These are phyloP conservation scores for Talaromyces sp. DNA, from an alignment of 2,329 filamentous ascomycete genomes.

Conservation along the genomic window DNA sequence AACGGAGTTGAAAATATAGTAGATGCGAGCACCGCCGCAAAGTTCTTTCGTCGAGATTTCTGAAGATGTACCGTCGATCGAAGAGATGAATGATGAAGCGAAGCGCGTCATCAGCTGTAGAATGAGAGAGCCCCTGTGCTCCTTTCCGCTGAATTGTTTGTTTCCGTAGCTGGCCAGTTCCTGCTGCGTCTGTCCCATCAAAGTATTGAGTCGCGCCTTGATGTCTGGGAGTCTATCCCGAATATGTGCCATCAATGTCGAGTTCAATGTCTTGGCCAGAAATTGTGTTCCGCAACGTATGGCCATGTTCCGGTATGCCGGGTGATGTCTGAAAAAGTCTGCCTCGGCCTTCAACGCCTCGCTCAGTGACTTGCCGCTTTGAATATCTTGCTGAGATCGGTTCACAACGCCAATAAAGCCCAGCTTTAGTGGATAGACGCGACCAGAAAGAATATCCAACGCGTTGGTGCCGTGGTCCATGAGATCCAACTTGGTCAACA, in stretches of 20 bases:
- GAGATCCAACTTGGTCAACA: conserved; percentile 92
- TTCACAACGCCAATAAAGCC: conserved; percentile 99
- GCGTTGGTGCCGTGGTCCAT: conserved; percentile 99
- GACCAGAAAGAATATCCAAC: conserved; percentile 92
- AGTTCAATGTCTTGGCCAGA: conserved; percentile 90
- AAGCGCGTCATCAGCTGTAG: conserved; percentile 98
- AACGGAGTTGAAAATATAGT: conserved; percentile 99
- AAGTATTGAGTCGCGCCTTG: conserved; percentile 92
- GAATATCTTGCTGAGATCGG: conserved; percentile 96
- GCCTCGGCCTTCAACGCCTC: conserved; percentile 86
- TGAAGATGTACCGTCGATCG: conserved; percentile 96
- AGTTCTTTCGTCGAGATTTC: conserved; percentile 99
- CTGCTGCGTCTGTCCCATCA: conserved; percentile 99
- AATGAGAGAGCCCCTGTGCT: conserved; percentile 91
- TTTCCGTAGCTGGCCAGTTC: conserved; percentile 97
- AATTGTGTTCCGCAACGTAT: conserved; percentile 90
- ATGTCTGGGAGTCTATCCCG: conserved; percentile 94
- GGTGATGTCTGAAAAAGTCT: conserved; percentile 96
- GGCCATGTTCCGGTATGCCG: conserved; percentile 95
- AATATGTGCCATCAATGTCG: conserved; percentile 93
- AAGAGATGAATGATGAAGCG: conserved; percentile 95
- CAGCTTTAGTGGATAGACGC: conserved; percentile 93
- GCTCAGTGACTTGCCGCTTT: conserved; percentile 89
- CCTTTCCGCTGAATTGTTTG: conserved; percentile 95
- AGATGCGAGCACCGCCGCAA: conserved; percentile 90